Evolutionary conservation across 2,329 filamentous ascomycete species (phyloP), one percentile per base, ranked within the genome.

Genomic region (Fusarium heterosporum): DNA sequence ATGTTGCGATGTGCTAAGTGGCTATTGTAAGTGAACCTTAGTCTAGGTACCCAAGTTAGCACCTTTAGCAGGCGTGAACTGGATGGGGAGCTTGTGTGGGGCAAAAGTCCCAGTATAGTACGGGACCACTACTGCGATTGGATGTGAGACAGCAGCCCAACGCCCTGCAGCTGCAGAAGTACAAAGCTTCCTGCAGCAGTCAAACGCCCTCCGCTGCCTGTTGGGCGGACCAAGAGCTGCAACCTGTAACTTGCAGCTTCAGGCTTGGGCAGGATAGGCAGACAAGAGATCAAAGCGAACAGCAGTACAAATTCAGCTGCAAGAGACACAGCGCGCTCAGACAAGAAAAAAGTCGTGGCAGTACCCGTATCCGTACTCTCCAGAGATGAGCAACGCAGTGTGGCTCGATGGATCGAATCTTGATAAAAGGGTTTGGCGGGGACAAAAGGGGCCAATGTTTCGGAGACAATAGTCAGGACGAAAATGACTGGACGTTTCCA

Each of bases 41-140:
- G 19, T 22, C 22, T 22, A 22, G 22, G 22, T 22, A 22, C 22
- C 22, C 22, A 22, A 22, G 22, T 22, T 22, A 22, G 22, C 22
- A 22, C 22, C 22, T 22, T 22, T 22, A 22, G 22, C 22, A 22
- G 6, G 22, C 22, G 22, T 22, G 4, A 22, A 55, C 41, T 38
- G 28, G 48, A 36, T 43, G 49, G 45, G 43, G 56, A 64, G 47
- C 60, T 62, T 62, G 30, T 47, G 70, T 72, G 70, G 70, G 54
- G 69, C 60, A 5, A n/a, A 4, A 17, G n/a, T 8, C 16, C n/a
- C 32, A 36, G 34, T 34, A 34, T 8, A 16, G 32, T 36, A 52
- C 41, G 69, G 69, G 58, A 51, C 42, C 67, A 47, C 55, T 55
- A 46, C 53, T 47, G 57, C 66, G 57, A 72, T 72, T 72, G 41